phyloP scores from a whole-genome alignment of 805 yeast species.

The Nematodospora valgi region DNA sequence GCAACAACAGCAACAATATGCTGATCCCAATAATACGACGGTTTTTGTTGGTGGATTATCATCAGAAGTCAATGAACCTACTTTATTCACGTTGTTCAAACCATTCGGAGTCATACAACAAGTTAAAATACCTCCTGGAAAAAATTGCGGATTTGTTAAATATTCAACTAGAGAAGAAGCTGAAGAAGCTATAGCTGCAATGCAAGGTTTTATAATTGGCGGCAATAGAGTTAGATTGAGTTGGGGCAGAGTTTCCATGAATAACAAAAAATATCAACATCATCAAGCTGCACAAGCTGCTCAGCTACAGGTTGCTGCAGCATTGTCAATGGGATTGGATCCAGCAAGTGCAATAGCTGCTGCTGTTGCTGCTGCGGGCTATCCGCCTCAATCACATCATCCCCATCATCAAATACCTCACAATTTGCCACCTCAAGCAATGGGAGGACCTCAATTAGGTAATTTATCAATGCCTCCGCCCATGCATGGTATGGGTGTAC shows the following conservation, averaged over 20 bases:
- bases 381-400: conserved; percentile 16
- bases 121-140: conserved; percentile 75
- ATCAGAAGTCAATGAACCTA: conserved; percentile 58
- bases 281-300: conserved; percentile 10
- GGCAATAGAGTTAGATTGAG: conserved; percentile 78
- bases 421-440: too few relatives aligned
- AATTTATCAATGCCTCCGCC: conserved; percentile 8
- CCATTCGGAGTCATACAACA: conserved; percentile 71
- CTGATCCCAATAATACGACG: conserved; percentile 67
- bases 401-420: conserved; percentile 7
- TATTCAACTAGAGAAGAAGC: conserved; percentile 76
- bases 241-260: conserved; percentile 67
- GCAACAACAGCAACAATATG: conserved; percentile 24
- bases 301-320: conserved; percentile 37
- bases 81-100: conserved; percentile 58
- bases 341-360: conserved; percentile 20
- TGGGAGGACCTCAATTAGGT: too few relatives aligned
- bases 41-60: conserved; percentile 77
- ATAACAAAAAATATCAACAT: conserved; percentile 31
- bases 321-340: conserved; percentile 37
- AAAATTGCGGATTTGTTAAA: conserved; percentile 87
- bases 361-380: conserved; percentile 21
- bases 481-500: conserved; percentile 7
- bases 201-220: conserved; percentile 90
- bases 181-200: conserved; percentile 76